Conservation (phyloP, 192 early-diverging fungal genomes). For the Spizellomyces punctatus region DNA sequence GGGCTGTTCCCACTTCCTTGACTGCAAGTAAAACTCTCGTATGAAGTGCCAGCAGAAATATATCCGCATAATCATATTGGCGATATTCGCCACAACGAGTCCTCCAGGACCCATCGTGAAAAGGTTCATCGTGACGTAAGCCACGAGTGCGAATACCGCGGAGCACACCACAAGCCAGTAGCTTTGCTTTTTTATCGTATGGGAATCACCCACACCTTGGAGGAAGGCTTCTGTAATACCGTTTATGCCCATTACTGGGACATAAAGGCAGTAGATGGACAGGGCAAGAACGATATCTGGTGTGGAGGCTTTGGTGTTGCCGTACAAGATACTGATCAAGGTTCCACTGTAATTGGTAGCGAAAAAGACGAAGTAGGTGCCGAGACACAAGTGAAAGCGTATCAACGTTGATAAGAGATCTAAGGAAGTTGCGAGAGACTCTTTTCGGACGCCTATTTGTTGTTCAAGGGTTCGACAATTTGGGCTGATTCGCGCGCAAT, state of each 20-base stretch:
- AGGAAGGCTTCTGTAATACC: slow-evolving; percentile 94
- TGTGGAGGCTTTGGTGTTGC: slow-evolving; percentile 39
- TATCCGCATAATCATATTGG: slow-evolving; percentile 82
- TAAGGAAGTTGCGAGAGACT: not conserved
- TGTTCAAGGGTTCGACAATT: no score
- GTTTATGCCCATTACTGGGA: slow-evolving; percentile 94
- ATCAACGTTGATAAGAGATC: slow-evolving; percentile 39
- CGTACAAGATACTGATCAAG: slow-evolving; percentile 67
- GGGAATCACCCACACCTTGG: slow-evolving; percentile 76
- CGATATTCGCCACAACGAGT: slow-evolving; percentile 82
- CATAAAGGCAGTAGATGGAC: slow-evolving; percentile 82
- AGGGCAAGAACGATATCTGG: slow-evolving; percentile 59
- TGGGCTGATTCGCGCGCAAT: no score
- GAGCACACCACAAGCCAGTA: slow-evolving; percentile 79
- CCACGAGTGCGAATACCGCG: slow-evolving; percentile 62
- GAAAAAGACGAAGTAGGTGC: slow-evolving; percentile 74
- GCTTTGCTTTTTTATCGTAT: slow-evolving; percentile 63
- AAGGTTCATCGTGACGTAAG: slow-evolving; percentile 60
- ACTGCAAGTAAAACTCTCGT: slow-evolving; percentile 53
- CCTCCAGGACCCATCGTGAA: slow-evolving; percentile 71
- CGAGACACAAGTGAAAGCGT: slow-evolving; percentile 71
- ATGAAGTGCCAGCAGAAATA: slow-evolving; percentile 66
- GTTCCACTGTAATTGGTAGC: slow-evolving; percentile 80
- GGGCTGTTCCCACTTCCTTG: not conserved
- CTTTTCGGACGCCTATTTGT: slow-evolving; percentile 10